These are phyloP conservation scores for Achaetomium macrosporum DNA, from an alignment of 2,329 filamentous ascomycete species.

Conservation along the genomic window DNA sequence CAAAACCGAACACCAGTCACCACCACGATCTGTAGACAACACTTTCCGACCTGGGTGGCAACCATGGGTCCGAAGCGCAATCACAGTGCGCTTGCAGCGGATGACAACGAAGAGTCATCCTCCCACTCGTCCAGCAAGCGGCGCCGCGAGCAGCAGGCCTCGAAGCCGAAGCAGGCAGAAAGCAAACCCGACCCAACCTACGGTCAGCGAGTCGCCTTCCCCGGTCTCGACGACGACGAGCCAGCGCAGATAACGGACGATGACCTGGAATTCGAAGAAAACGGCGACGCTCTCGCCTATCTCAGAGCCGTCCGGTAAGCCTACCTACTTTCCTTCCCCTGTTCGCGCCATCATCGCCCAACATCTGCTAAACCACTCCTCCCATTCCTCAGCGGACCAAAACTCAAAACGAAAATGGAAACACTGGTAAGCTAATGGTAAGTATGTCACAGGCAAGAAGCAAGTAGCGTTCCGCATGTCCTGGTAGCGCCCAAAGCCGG, in stretches of 20 bases:
- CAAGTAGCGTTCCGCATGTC: conserved; percentile 65
- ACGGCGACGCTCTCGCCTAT: conserved; percentile 64
- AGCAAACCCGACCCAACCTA: conserved; percentile 56
- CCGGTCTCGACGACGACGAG: conserved; percentile 46
- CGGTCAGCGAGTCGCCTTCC: conserved; percentile 68
- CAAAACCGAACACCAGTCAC: background rate
- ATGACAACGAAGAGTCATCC: conserved; percentile 15
- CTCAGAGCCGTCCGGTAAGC: conserved; percentile 64
- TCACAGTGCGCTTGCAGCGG: conserved; percentile 10
- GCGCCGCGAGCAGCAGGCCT: conserved; percentile 18
- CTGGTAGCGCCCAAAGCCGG: conserved; percentile 57
- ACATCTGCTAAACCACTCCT: conserved; percentile 28
- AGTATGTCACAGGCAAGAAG: conserved; percentile 60
- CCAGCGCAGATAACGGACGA: conserved; percentile 43
- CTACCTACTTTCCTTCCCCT: background rate
- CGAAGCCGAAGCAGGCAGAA: conserved; percentile 35
- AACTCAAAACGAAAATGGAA: background rate
- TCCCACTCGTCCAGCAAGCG: conserved; percentile 21
- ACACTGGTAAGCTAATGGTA: conserved; percentile 42
- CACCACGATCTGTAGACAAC: background rate
- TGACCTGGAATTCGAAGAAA: conserved; percentile 62
- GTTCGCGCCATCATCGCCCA: conserved; percentile 9
- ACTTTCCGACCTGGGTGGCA: background rate
- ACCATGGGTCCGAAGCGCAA: conserved; percentile 26
- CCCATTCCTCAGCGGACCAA: conserved; percentile 11